Evolutionary conservation across 768 basidiomycete genomes (phyloP), one percentile per base, ranked within the genome.

Genomic region (Hygrophoropsis aurantiaca): DNA sequence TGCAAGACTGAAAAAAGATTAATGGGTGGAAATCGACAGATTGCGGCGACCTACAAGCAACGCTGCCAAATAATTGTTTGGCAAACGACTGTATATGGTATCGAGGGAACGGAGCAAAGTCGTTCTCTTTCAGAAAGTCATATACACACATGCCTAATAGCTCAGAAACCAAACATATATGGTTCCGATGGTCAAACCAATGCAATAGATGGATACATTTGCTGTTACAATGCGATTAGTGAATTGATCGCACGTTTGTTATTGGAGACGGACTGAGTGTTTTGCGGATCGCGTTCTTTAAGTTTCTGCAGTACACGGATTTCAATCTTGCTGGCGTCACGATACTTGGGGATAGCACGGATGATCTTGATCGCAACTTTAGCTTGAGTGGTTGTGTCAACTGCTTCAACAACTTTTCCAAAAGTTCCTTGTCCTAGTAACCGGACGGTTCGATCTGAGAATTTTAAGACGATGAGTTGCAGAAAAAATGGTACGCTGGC

Each of bases 361-460:
- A 99, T 99, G 50, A 99, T 94, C 78, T 99, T 99, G 74, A 99
- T 93, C 42, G 97, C 97, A 25, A 97, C 94, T 59, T 82, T 74
- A 56, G 74, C 76, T 50, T 86, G 80, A 21, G 80, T 86, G 54
- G 83, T 77, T 34, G 80, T 80, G 72, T 97, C 91, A 57, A 87
- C 66, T 6, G 93, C 93, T 66, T 97, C 91, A 40, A 99, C 94
- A 24, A 99, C 97, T 68, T 98, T 99, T 56, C 97, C 97, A 62
- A 98, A 99, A 11, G 97, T 98, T 11, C 97, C 97, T 72, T 98
- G 95, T 15, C 97, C 97, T 5, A 99, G 76, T 19, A 94, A 75
- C 48, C 84, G 80, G 50, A 94, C 83, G 34, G 94, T 97, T 40
- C 88, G 90, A 81, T 97, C 95, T 97, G 59, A n/a, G n/a, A n/a